phyloP scores from a whole-genome alignment of 306 rosid genomes.

The Parietaria judaica region DNA sequence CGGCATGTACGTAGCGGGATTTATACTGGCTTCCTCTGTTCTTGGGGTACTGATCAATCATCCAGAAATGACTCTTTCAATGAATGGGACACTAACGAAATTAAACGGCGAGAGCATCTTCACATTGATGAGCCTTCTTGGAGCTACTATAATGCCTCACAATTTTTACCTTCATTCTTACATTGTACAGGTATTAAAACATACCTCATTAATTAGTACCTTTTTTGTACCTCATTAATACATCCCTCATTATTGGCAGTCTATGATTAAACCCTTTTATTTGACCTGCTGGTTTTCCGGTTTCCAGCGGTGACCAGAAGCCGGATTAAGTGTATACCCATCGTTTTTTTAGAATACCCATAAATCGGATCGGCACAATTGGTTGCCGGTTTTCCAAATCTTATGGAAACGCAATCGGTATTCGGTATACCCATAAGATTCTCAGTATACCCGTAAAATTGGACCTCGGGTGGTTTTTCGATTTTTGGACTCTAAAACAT shows the following conservation, averaged over 20 bases:
- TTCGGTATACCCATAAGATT: too few species aligned
- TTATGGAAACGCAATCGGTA: too few species aligned
- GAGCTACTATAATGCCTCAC: constrained; percentile 94
- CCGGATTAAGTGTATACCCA: too few species aligned
- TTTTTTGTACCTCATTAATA: background rate
- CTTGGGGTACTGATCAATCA: constrained; percentile 64
- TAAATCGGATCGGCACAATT: too few species aligned
- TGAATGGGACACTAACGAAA: constrained; percentile 56
- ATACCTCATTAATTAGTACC: too few species aligned
- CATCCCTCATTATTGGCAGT: background rate
- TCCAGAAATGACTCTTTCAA: constrained; percentile 54
- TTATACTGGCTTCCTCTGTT: constrained; percentile 46
- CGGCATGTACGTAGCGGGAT: constrained; percentile 47
- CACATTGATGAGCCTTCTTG: constrained; percentile 87
- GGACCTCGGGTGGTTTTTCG: too few species aligned
- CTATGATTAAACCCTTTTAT: background rate
- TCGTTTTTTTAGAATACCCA: too few species aligned
- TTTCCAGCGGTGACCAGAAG: too few species aligned
- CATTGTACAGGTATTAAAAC: constrained; percentile 64
- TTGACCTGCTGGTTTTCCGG: too few species aligned
- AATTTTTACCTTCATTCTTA: constrained; percentile 89
- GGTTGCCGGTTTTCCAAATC: too few species aligned
- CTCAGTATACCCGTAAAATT: too few species aligned
- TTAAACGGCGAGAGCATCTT: constrained; percentile 83
- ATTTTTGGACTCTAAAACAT: too few species aligned